phyloP scores from a whole-genome alignment of 2,329 filamentous ascomycete genomes.

The Cryoendolithus antarcticus region DNA sequence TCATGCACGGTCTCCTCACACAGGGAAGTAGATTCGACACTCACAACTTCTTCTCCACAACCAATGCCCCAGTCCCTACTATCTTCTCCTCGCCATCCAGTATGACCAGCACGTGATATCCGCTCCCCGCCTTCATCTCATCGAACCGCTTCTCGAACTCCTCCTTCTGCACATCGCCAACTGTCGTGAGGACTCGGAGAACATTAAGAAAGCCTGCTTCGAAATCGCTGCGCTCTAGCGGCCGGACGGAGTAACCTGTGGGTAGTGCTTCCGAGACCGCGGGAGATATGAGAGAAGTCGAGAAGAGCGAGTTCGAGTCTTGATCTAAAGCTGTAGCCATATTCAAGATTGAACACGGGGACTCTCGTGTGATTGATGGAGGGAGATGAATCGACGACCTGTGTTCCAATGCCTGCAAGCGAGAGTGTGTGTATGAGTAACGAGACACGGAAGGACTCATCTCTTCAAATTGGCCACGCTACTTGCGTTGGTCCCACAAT shows the following conservation, averaged over 20 bases:
- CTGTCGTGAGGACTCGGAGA: constrained; percentile 78
- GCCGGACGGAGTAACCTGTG: constrained; percentile 68
- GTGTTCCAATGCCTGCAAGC: too few relatives aligned
- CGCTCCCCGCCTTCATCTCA: constrained; percentile 50
- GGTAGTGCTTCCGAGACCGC: constrained; percentile 62
- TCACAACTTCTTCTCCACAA: constrained; percentile 90
- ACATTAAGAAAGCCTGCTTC: constrained; percentile 78
- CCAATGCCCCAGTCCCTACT: constrained; percentile 80
- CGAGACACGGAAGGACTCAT: too few relatives aligned
- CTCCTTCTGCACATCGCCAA: constrained; percentile 69
- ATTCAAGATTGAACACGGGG: too few relatives aligned
- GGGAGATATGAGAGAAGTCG: constrained; percentile 62
- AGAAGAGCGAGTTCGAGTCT: constrained; percentile 48
- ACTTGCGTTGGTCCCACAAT: too few relatives aligned
- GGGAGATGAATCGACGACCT: too few relatives aligned
- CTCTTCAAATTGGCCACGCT: too few relatives aligned
- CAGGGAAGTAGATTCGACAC: constrained; percentile 20
- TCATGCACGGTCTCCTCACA: too few relatives aligned
- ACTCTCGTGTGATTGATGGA: too few relatives aligned
- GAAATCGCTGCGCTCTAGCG: constrained; percentile 68
- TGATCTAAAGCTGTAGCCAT: too few relatives aligned
- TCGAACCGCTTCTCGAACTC: constrained; percentile 70
- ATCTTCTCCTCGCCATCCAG: constrained; percentile 59
- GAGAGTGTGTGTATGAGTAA: too few relatives aligned
- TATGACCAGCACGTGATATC: constrained; percentile 80